Base-by-base conservation (phyloP, 148 eudicot species). In the Selenicereus undatus region DNA sequence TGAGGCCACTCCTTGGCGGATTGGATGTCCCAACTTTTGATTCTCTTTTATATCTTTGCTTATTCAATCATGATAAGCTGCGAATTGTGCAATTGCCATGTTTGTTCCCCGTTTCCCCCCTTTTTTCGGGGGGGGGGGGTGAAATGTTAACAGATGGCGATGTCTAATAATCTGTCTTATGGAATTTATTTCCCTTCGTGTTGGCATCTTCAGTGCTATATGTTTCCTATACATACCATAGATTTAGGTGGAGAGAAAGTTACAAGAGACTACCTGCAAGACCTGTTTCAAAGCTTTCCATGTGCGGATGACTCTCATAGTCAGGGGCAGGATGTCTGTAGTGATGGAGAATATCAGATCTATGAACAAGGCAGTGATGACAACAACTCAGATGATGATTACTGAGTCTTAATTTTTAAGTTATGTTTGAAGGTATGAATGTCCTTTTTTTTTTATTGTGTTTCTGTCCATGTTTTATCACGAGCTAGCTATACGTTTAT, bases 241-340 rank as follows among this genome's bases (percentile, higher is more conserved):
- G 94, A 90, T 87, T 86, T 77, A 43, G 91, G 86, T 77, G 80
- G 81, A 24, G 94, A 90, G 62, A 92, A 91, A 76, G 75, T 89
- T 71, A 91, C 99, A 17, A 93, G 83, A 78, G 87, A 86, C 84
- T 93, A 92, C 85, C 85, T 95, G 81, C 97, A 93, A 86, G 94
- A 89, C 64, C 93, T 95, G 26, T 95, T 95, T 81, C 94, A 91
- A 83, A 91, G 94, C 82, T 95, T 95, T 75, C 97, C 97, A 10
- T 85, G 86, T 9, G 62, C 84, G 78, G 89, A 75, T 82, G 84
- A 73, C 68, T 80, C 83, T 27, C 78, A 64, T 16, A 62, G 42
- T 66, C 81, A 84, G 54, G 68, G 80, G 80, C 87, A 79, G 72
- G 91, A 83, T 71, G 88, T 78, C 35, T 90, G 85, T 76, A 81